phyloP scores from a whole-genome alignment of 352 stramenopile genomes.

The Phytophthora niederhauseri region DNA sequence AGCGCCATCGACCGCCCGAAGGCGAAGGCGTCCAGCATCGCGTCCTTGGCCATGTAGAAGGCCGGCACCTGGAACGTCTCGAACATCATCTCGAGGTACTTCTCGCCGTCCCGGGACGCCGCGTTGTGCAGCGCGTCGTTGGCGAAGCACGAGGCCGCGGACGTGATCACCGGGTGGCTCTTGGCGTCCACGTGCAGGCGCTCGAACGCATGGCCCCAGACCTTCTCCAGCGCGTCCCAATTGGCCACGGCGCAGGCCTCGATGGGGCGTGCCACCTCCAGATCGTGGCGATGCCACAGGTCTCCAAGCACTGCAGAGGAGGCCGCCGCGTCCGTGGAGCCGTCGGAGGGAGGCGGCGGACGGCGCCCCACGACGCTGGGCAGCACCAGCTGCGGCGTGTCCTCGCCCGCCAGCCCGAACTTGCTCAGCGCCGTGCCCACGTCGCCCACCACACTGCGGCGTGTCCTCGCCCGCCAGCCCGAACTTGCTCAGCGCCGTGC shows the following conservation, averaged over 20 bases:
- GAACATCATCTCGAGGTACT: constrained; percentile 94
- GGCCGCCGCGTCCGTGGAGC: constrained; percentile 10
- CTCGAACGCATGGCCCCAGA: constrained; percentile 84
- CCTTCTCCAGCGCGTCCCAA: constrained; percentile 88
- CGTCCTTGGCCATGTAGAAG: constrained; percentile 92
- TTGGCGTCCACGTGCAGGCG: constrained; percentile 68
- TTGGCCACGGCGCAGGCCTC: constrained; percentile 66
- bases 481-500: constrained; percentile 92
- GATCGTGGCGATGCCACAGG: constrained; percentile 56
- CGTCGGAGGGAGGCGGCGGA: constrained; percentile 10
- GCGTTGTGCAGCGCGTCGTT: constrained; percentile 69
- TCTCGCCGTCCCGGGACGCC: constrained; percentile 62
- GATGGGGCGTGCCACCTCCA: constrained; percentile 64
- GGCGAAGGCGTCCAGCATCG: constrained; percentile 91
- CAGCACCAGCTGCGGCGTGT: constrained; percentile 92
- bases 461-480: constrained; percentile 95
- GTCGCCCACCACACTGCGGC: constrained; percentile 94
- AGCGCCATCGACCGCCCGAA: constrained; percentile 89
- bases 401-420: constrained; percentile 96
- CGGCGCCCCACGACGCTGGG: constrained; percentile 70
- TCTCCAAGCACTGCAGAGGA: constrained; percentile 50
- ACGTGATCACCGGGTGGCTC: constrained; percentile 82
- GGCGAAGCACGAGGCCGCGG: constrained; percentile 72
- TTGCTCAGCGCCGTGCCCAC: constrained; percentile 91
- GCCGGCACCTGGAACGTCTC: constrained; percentile 90